These are phyloP conservation scores for Termitomyces heimii DNA, from an alignment of 768 basidiomycete species.

Conservation along the genomic window DNA sequence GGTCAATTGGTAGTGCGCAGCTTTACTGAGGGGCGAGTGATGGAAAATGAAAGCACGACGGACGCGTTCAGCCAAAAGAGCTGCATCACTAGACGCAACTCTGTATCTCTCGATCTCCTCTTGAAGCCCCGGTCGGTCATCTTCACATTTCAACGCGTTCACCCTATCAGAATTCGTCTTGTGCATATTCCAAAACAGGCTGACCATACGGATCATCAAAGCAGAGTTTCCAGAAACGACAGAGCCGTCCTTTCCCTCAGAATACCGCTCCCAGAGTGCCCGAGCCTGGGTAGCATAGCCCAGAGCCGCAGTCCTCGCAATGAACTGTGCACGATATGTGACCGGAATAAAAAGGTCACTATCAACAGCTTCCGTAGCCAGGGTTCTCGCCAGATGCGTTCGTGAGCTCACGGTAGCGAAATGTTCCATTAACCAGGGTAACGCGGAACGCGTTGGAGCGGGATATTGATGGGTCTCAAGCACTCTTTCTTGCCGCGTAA, in stretches of 20 bases:
- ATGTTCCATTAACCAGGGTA: slow-evolving; percentile 50
- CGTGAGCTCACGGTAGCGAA: slow-evolving; percentile 31
- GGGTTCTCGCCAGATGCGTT: slow-evolving; percentile 38
- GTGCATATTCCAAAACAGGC: slow-evolving; percentile 32
- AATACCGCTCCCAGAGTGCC: slow-evolving; percentile 52
- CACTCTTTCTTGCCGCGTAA: slow-evolving; percentile 30
- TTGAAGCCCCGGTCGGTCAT: not conserved
- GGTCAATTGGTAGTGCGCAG: slow-evolving; percentile 47
- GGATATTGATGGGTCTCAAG: slow-evolving; percentile 35
- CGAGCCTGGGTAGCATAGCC: slow-evolving; percentile 47
- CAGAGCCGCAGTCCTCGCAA: slow-evolving; percentile 35
- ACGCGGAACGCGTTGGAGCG: slow-evolving; percentile 36
- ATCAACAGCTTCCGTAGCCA: slow-evolving; percentile 45
- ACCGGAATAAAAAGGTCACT: slow-evolving; percentile 33
- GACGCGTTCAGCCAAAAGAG: slow-evolving; percentile 38
- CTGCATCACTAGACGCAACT: slow-evolving; percentile 18
- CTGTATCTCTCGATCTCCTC: slow-evolving; percentile 8
- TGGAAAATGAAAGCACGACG: slow-evolving; percentile 33
- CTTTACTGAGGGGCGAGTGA: slow-evolving; percentile 41
- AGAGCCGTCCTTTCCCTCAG: slow-evolving; percentile 31
- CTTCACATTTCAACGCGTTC: not conserved
- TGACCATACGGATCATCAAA: slow-evolving; percentile 44
- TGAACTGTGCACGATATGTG: slow-evolving; percentile 41
- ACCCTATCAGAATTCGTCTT: slow-evolving; percentile 10
- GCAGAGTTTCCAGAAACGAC: slow-evolving; percentile 38